These are phyloP conservation scores for Myrica gale DNA, from an alignment of 306 rosid genomes.

Conservation along the genomic window DNA sequence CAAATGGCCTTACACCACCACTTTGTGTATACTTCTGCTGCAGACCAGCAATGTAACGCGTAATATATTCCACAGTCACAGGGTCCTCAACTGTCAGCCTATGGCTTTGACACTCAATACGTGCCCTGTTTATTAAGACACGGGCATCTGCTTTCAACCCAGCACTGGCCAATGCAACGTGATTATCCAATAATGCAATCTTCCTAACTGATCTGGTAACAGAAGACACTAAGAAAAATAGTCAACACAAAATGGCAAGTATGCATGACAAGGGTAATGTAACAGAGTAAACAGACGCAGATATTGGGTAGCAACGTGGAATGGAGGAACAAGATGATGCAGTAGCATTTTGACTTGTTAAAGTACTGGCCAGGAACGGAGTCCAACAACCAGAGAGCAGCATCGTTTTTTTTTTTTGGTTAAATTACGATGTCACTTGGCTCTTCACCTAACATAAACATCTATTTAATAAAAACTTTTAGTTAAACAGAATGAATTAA, in stretches of 20 bases:
- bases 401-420: no score
- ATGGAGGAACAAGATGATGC: no score
- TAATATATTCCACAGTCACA: slow-evolving; percentile 54
- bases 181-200: slow-evolving; percentile 52
- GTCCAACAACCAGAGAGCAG: not conserved
- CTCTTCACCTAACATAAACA: not conserved
- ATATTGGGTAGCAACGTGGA: no score
- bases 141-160: slow-evolving; percentile 63
- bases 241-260: not conserved
- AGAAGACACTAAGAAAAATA: not conserved
- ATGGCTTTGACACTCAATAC: slow-evolving; percentile 60
- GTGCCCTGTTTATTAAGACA: slow-evolving; percentile 53
- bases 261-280: not conserved
- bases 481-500: no score
- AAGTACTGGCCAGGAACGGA: no score
- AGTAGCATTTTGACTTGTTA: no score
- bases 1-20: slow-evolving; percentile 62
- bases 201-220: slow-evolving; percentile 45
- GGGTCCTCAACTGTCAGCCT: slow-evolving; percentile 63
- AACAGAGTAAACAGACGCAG: not conserved
- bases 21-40: slow-evolving; percentile 64
- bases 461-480: not conserved
- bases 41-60: slow-evolving; percentile 57
- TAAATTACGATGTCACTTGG: not conserved
- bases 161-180: slow-evolving; percentile 54